Percentiles rank a stretch among this genome's conserved stretches.
Conservation (phyloP, 169 alveolate species). For the Cytauxzoon felis region DNA sequence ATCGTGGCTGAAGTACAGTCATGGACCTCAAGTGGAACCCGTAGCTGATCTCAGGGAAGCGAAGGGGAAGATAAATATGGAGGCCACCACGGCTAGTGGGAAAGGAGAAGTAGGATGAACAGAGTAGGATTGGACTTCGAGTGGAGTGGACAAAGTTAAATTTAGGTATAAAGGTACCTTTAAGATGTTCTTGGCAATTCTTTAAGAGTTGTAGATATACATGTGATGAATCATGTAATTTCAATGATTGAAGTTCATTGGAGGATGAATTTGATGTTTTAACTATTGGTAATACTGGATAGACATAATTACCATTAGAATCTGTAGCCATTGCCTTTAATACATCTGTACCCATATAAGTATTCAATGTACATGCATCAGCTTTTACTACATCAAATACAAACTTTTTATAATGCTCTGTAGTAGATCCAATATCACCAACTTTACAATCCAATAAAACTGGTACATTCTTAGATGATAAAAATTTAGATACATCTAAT, state of each 20-base stretch:
- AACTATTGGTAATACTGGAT: constrained; percentile 65
- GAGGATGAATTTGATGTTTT: constrained; percentile 68
- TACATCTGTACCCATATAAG: constrained; percentile 69
- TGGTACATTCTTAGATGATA: constrained; percentile 58
- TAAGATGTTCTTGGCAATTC: constrained; percentile 48
- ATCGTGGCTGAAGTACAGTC: too few relatives aligned
- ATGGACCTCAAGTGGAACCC: too few relatives aligned
- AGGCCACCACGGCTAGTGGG: too few relatives aligned
- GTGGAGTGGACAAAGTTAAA: too few relatives aligned
- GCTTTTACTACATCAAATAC: constrained; percentile 67
- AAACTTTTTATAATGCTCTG: constrained; percentile 71
- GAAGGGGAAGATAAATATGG: too few relatives aligned
- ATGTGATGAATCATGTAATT: constrained; percentile 26
- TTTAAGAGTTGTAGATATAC: constrained; percentile 63
- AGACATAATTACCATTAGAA: constrained; percentile 29
- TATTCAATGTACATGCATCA: constrained; percentile 73
- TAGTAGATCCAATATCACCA: constrained; percentile 74
- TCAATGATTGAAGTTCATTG: constrained; percentile 58
- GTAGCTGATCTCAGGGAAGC: too few relatives aligned
- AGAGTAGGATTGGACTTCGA: too few relatives aligned
- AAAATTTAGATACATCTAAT: constrained; percentile 62
- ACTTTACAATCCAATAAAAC: constrained; percentile 68
- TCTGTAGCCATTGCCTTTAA: constrained; percentile 52
- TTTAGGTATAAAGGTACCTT: not conserved
- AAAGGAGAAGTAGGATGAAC: too few relatives aligned